A percentile compares a stretch with the other conserved stretches of the same genome.
These are phyloP conservation scores for Saccharomyces jurei DNA, from an alignment of 805 yeast genomes.

Conservation along the genomic window DNA sequence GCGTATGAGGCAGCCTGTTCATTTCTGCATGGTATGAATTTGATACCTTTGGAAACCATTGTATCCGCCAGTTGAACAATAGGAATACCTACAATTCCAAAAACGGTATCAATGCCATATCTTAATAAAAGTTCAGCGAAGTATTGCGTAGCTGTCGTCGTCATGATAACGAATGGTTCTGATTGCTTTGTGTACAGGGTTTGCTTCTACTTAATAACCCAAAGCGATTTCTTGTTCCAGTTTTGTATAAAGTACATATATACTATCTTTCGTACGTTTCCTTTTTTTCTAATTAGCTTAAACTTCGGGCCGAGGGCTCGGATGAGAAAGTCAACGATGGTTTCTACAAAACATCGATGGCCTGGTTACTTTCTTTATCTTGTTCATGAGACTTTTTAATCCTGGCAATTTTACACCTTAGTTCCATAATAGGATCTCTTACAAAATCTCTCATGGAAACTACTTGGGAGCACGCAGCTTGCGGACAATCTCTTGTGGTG, in stretches of 20 bases:
- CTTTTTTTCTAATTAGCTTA: neutral
- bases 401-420: slow-evolving; percentile 39
- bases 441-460: slow-evolving; percentile 33
- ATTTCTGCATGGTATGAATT: slow-evolving; percentile 55
- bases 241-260: neutral
- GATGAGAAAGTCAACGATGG: neutral
- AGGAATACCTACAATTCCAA: slow-evolving; percentile 72
- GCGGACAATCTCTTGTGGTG: slow-evolving; percentile 43
- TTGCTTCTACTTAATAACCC: neutral
- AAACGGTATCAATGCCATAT: slow-evolving; percentile 48
- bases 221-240: neutral
- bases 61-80: slow-evolving; percentile 64
- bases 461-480: slow-evolving; percentile 42
- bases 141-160: slow-evolving; percentile 6
- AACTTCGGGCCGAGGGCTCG: neutral
- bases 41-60: slow-evolving; percentile 43
- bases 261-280: neutral
- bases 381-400: slow-evolving; percentile 1
- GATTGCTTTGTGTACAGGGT: neutral
- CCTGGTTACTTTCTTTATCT: neutral
- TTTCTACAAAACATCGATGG: neutral
- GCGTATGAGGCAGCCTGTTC: slow-evolving; percentile 74
- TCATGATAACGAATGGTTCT: slow-evolving; percentile 2
- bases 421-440: slow-evolving; percentile 46
- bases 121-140: slow-evolving; percentile 41